Conservation (phyloP, 768 basidiomycete species). For the Candolleomyces eurysporus region DNA sequence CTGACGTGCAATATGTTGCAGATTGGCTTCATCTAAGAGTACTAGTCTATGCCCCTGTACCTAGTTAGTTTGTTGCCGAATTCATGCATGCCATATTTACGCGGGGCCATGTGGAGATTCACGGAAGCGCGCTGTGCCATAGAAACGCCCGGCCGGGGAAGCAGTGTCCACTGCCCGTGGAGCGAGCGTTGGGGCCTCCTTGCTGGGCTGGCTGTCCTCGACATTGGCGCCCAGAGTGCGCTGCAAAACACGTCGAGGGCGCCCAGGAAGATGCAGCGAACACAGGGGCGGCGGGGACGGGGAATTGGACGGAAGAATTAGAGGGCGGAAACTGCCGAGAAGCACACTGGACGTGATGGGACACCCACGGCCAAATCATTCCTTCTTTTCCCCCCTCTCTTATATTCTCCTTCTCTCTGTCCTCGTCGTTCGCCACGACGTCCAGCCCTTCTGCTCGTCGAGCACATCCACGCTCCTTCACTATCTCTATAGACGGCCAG, state of each 20-base stretch:
- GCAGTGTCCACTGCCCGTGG: too few relatives aligned
- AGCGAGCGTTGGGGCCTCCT: too few relatives aligned
- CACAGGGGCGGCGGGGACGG: conserved; percentile 4
- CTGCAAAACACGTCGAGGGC: background rate
- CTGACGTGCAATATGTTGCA: conserved; percentile 25
- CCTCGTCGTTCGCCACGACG: conserved; percentile 15
- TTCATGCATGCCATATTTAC: background rate
- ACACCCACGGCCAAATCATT: background rate
- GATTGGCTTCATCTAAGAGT: conserved; percentile 89
- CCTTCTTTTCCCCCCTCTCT: conserved; percentile 10
- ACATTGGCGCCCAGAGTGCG: too few relatives aligned
- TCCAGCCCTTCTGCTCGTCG: conserved; percentile 12
- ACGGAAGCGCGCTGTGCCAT: too few relatives aligned
- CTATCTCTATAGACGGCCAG: conserved; percentile 25
- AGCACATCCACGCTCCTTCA: conserved; percentile 12
- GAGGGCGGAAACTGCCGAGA: conserved; percentile 7
- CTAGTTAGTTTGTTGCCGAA: background rate
- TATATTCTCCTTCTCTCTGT: conserved; percentile 39
- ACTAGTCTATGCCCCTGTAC: background rate
- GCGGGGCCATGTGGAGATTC: background rate
- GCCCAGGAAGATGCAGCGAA: background rate
- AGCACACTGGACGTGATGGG: background rate
- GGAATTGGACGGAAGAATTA: background rate
- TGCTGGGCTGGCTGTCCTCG: too few relatives aligned
- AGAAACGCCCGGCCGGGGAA: too few relatives aligned